Evolutionary conservation across 768 basidiomycete species (phyloP).

Genomic region (Boletellus sp.): DNA sequence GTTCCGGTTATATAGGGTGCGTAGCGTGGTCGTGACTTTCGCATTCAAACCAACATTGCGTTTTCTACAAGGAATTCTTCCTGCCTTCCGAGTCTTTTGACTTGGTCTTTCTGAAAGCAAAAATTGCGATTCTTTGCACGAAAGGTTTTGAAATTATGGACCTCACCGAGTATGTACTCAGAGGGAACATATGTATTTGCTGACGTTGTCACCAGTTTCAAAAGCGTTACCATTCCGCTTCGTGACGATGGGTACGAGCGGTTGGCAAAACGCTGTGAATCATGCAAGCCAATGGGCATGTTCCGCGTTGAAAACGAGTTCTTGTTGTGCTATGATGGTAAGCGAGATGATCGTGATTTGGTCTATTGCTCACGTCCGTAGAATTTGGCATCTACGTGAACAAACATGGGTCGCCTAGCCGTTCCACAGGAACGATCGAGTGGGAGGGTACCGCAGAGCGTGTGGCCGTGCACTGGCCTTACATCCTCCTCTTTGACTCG

Average conservation of each 20-base stretch:
- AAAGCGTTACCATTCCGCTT: slow-evolving; percentile 85
- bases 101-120: slow-evolving; percentile 88
- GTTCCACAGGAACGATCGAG: slow-evolving; percentile 69
- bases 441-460: slow-evolving; percentile 93
- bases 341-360: slow-evolving; percentile 13
- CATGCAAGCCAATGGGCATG: slow-evolving; percentile 82
- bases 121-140: slow-evolving; percentile 88
- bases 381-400: slow-evolving; percentile 93
- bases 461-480: slow-evolving; percentile 86
- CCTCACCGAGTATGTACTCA: slow-evolving; percentile 68
- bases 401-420: slow-evolving; percentile 84
- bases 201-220: slow-evolving; percentile 49
- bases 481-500: slow-evolving; percentile 81
- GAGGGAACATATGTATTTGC: background rate
- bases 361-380: slow-evolving; percentile 26
- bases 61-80: slow-evolving; percentile 69
- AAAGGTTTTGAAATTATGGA: slow-evolving; percentile 99
- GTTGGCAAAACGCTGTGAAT: slow-evolving; percentile 76
- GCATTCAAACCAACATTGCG: background rate
- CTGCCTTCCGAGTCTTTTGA: slow-evolving; percentile 88
- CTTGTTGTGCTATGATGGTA: slow-evolving; percentile 85
- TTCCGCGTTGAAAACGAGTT: slow-evolving; percentile 89
- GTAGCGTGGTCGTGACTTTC: slow-evolving; percentile 3
- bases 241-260: slow-evolving; percentile 69
- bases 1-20: slow-evolving; percentile 86